Evolutionary conservation across 2,329 filamentous ascomycete genomes (phyloP).

Genomic region (Alternaria gansuensis): DNA sequence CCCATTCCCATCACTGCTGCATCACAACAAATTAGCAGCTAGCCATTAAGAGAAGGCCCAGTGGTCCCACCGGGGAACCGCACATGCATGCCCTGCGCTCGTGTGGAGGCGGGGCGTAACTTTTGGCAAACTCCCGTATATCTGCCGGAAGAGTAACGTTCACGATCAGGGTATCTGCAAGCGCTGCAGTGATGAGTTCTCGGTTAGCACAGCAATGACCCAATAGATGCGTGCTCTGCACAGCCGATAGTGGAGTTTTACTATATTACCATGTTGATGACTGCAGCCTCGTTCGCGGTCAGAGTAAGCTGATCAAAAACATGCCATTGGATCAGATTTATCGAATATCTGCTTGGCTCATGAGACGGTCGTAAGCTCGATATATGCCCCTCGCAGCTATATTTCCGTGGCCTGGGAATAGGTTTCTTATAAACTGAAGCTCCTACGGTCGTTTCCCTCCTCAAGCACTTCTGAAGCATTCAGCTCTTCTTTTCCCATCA

Average conservation of each 20-base stretch:
- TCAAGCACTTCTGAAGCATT: background rate
- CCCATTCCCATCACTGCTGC: background rate
- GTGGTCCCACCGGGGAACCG: background rate
- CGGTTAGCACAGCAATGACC: background rate
- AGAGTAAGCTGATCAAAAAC: background rate
- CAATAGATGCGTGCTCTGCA: background rate
- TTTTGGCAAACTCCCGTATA: background rate
- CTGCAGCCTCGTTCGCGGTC: background rate
- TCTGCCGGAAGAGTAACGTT: background rate
- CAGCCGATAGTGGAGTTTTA: background rate
- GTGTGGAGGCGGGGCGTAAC: background rate
- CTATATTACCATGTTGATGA: slow-evolving; percentile 5
- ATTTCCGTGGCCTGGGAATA: background rate
- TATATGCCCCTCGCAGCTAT: background rate
- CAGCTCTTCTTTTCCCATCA: background rate
- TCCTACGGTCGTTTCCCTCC: background rate
- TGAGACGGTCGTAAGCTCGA: background rate
- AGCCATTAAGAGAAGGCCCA: background rate
- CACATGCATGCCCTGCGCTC: slow-evolving; percentile 4
- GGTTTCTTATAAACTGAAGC: no score
- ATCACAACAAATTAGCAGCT: background rate
- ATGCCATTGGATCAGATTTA: background rate
- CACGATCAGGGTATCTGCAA: background rate
- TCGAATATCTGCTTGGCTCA: background rate
- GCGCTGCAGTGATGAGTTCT: background rate